phyloP scores from a whole-genome alignment of 2,329 filamentous ascomycete species.

The Geosmithia putterillii region DNA sequence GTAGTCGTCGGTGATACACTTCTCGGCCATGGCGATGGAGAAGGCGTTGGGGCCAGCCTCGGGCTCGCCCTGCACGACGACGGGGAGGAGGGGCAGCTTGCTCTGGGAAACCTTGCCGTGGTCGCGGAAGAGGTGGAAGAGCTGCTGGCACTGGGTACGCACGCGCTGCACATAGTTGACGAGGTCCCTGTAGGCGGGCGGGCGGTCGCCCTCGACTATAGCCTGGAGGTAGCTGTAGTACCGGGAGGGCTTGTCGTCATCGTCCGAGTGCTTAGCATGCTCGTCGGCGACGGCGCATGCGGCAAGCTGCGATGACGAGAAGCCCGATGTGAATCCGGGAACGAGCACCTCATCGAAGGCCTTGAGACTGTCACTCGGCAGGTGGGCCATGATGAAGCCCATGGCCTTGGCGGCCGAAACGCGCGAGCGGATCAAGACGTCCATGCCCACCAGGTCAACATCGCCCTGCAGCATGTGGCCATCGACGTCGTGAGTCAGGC shows the following conservation, averaged over 20 bases:
- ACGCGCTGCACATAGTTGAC: conserved; percentile 83
- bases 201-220: conserved; percentile 72
- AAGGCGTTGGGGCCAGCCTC: conserved; percentile 90
- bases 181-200: conserved; percentile 75
- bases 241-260: conserved; percentile 27
- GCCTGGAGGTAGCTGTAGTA: conserved; percentile 56
- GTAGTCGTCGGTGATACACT: conserved; percentile 74
- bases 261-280: conserved; percentile 53
- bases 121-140: conserved; percentile 86
- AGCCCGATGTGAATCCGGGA: conserved; percentile 56
- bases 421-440: conserved; percentile 78
- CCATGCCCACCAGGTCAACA: conserved; percentile 83
- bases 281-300: conserved; percentile 80
- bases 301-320: conserved; percentile 76
- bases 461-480: conserved; percentile 97
- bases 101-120: conserved; percentile 67
- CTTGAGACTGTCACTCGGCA: conserved; percentile 51
- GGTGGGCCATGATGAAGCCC: conserved; percentile 67
- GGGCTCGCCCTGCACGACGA: conserved; percentile 85
- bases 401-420: conserved; percentile 80
- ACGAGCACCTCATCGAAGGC: conserved; percentile 54
- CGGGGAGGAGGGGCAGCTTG: conserved; percentile 69
- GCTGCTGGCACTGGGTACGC: conserved; percentile 79
- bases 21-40: conserved; percentile 76
- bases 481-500: conserved; percentile 87